Evolutionary conservation across 108 stramenopile species (phyloP).

Genomic region (Conticribra guillardii): DNA sequence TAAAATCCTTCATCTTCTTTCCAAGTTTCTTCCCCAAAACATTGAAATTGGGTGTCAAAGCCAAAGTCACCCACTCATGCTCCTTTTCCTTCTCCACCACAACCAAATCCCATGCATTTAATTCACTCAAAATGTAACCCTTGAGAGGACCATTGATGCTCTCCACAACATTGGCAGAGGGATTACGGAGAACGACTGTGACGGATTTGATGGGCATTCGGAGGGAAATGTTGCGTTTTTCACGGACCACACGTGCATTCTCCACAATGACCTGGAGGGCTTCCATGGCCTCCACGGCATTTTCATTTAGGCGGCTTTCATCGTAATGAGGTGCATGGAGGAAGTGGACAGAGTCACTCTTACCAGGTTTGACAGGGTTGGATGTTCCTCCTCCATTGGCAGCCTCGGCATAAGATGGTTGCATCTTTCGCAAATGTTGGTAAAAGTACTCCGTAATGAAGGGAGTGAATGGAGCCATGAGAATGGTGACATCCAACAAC

Average conservation of each 20-base stretch:
- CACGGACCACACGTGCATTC: constrained; percentile 92
- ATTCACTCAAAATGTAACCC: constrained; percentile 93
- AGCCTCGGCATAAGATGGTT: constrained; percentile 82
- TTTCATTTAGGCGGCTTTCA: constrained; percentile 80
- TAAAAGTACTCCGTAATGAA: constrained; percentile 99
- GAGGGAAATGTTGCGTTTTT: constrained; percentile 89
- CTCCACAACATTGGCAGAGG: constrained; percentile 73
- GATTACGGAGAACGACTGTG: constrained; percentile 88
- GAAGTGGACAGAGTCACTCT: constrained; percentile 96
- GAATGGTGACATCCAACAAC: constrained; percentile 88
- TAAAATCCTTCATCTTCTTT: constrained; percentile 88
- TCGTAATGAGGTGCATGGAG: constrained; percentile 87
- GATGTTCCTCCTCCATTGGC: constrained; percentile 63
- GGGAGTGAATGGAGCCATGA: constrained; percentile 99
- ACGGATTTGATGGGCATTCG: constrained; percentile 94
- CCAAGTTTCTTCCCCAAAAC: constrained; percentile 95
- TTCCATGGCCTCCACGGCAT: constrained; percentile 92
- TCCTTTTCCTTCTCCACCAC: constrained; percentile 85
- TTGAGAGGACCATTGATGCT: constrained; percentile 85
- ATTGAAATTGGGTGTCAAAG: constrained; percentile 89
- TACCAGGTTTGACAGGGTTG: constrained; percentile 88
- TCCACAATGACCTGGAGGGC: constrained; percentile 92
- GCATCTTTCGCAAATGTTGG: constrained; percentile 92
- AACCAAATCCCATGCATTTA: constrained; percentile 93
- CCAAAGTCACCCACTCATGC: constrained; percentile 91